Conservation (phyloP, 2,329 filamentous ascomycete genomes). For the Aspergillus melleus region DNA sequence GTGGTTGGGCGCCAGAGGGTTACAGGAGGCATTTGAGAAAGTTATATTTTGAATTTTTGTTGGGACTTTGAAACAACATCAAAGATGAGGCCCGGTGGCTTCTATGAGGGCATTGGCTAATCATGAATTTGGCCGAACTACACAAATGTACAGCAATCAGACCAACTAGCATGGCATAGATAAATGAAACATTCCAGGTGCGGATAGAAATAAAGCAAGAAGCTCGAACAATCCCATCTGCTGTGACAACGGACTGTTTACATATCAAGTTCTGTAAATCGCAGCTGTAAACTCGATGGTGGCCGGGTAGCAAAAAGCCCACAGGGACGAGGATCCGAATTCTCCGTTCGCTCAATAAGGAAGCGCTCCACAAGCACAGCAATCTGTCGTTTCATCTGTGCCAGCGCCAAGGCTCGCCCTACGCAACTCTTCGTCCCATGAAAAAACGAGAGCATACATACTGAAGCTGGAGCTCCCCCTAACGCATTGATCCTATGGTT, state of each 20-base stretch:
- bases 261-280: not conserved
- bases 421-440: conserved; percentile 4
- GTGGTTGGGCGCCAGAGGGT: conserved; percentile 27
- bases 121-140: no score
- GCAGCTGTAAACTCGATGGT: not conserved
- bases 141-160: no score
- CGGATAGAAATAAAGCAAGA: not conserved
- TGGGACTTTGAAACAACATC: no score
- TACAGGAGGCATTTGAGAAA: conserved; percentile 32
- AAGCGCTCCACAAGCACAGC: conserved; percentile 2
- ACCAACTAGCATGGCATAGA: no score
- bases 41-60: conserved; percentile 29
- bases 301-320: not conserved
- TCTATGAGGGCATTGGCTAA: no score
- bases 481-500: not conserved
- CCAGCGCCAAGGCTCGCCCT: not conserved
- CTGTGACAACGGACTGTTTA: not conserved
- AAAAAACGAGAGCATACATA: conserved; percentile 1
- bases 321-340: not conserved
- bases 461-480: not conserved
- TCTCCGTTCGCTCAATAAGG: not conserved
- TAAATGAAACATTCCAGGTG: no score
- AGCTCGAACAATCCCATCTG: not conserved
- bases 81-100: no score
- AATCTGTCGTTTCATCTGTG: not conserved